These are phyloP conservation scores for Xylariaceae sp. DNA, from an alignment of 2,329 filamentous ascomycete genomes.

Conservation along the genomic window DNA sequence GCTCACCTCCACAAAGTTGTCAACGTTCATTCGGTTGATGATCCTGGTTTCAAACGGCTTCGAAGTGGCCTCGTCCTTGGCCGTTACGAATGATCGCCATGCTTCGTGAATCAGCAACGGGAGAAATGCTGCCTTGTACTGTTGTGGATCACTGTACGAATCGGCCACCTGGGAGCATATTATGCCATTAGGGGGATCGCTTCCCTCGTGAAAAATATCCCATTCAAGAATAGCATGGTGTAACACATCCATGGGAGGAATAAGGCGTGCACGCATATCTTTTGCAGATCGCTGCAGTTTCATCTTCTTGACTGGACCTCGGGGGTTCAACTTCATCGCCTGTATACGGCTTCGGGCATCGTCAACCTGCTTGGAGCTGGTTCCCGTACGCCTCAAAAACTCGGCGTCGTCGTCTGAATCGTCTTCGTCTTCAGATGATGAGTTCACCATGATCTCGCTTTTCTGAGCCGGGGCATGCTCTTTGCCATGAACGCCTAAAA, in stretches of 20 bases:
- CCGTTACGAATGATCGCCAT: conserved; percentile 89
- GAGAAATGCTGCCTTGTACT: conserved; percentile 87
- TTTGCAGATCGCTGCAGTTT: conserved; percentile 78
- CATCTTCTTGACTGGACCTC: conserved; percentile 77
- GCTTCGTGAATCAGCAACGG: conserved; percentile 88
- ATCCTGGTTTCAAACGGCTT: conserved; percentile 85
- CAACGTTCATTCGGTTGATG: conserved; percentile 80
- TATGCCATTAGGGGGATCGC: conserved; percentile 74
- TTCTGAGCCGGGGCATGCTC: conserved; percentile 65
- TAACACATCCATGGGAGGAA: conserved; percentile 79
- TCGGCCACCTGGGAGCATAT: conserved; percentile 73
- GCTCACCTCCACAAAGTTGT: conserved; percentile 88
- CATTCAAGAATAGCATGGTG: conserved; percentile 85
- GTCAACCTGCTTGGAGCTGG: conserved; percentile 46
- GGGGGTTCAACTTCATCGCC: conserved; percentile 52
- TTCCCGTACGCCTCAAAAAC: conserved; percentile 45
- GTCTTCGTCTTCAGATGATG: conserved; percentile 69
- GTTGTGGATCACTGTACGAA: conserved; percentile 67
- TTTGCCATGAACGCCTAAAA: conserved; percentile 68
- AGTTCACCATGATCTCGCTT: conserved; percentile 87
- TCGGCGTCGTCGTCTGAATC: conserved; percentile 59
- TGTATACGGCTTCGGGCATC: conserved; percentile 45
- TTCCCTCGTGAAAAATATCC: conserved; percentile 90
- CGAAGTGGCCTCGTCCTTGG: conserved; percentile 78
- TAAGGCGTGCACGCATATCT: conserved; percentile 88